Percentiles rank a stretch among this genome's conserved stretches.
Evolutionary conservation across 768 basidiomycete species (phyloP).

Genomic region (Tulasnella sp.): DNA sequence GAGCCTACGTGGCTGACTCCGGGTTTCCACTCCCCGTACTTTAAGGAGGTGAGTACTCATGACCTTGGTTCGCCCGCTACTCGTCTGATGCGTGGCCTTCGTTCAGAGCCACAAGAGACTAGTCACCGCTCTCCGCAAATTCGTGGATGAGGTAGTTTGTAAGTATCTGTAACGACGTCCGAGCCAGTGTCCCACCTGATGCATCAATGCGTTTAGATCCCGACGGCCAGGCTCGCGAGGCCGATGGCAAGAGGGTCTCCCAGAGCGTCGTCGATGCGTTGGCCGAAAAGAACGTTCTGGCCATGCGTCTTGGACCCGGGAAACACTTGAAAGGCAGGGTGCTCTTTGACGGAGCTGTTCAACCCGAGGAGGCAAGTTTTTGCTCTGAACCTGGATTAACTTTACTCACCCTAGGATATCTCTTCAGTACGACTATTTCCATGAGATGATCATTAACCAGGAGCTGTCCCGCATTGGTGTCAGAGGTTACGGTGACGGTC

Average conservation of each 20-base stretch:
- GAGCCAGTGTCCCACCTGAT: no score
- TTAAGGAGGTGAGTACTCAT: conserved; percentile 40
- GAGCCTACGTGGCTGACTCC: conserved; percentile 72
- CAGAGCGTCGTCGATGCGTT: conserved; percentile 67
- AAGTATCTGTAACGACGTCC: conserved; percentile 26
- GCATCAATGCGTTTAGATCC: no score
- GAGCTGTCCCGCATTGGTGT: conserved; percentile 57
- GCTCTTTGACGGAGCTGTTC: conserved; percentile 61
- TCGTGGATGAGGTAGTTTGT: conserved; percentile 56
- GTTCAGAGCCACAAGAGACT: conserved; percentile 47
- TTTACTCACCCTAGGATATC: conserved; percentile 15
- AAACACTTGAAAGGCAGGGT: conserved; percentile 71
- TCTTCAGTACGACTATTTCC: conserved; percentile 69
- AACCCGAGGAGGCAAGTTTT: conserved; percentile 54
- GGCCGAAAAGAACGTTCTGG: conserved; percentile 48
- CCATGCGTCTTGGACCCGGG: conserved; percentile 87
- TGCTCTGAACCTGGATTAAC: neutral
- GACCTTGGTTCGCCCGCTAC: neutral
- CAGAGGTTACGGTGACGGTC: conserved; percentile 71
- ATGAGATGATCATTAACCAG: conserved; percentile 58
- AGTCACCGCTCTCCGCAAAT: conserved; percentile 46
- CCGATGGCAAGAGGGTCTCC: conserved; percentile 79
- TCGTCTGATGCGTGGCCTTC: neutral
- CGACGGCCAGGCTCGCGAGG: conserved; percentile 50
- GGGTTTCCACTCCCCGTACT: conserved; percentile 69